Evolutionary conservation across 768 basidiomycete genomes (phyloP).

Genomic region (Wakefieldia striispora): DNA sequence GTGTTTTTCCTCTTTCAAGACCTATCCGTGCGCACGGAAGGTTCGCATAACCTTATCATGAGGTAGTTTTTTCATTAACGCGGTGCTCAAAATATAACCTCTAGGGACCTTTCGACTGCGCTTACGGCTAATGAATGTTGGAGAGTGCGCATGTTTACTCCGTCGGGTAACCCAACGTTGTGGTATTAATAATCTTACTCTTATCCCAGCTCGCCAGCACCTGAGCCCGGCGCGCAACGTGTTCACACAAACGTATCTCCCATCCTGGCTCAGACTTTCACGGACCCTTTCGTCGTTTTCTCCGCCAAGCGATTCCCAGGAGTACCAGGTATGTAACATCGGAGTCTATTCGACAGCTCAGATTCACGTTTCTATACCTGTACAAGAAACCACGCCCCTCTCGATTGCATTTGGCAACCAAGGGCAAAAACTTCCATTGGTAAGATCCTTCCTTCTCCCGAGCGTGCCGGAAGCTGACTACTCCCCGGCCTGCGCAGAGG

Average conservation of each 20-base stretch:
- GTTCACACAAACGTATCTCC: conserved; percentile 71
- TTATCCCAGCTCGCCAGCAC: conserved; percentile 60
- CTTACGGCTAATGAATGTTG: conserved; percentile 86
- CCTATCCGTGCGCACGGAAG: conserved; percentile 90
- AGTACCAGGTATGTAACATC: conserved; percentile 66
- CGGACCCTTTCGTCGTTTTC: conserved; percentile 81
- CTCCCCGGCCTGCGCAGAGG: conserved; percentile 46
- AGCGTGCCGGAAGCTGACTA: conserved; percentile 20
- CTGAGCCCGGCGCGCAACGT: conserved; percentile 60
- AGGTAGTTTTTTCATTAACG: conserved; percentile 21
- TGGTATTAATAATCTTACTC: conserved; percentile 21
- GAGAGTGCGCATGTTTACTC: conserved; percentile 64
- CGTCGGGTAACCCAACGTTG: conserved; percentile 15
- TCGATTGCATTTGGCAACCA: conserved; percentile 89
- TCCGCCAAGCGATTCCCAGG: conserved; percentile 95
- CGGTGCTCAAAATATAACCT: conserved; percentile 15
- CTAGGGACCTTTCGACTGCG: conserved; percentile 82
- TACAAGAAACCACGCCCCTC: conserved; percentile 78
- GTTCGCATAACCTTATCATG: conserved; percentile 41
- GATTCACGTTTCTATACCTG: conserved; percentile 21
- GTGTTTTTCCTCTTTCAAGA: conserved; percentile 97
- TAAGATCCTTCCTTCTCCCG: conserved; percentile 40
- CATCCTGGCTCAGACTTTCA: conserved; percentile 81
- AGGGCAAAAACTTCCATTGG: conserved; percentile 86
- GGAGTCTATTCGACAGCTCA: conserved; percentile 8